Conservation (phyloP, 73 alveolate genomes). For the Blepharisma stoltei region DNA sequence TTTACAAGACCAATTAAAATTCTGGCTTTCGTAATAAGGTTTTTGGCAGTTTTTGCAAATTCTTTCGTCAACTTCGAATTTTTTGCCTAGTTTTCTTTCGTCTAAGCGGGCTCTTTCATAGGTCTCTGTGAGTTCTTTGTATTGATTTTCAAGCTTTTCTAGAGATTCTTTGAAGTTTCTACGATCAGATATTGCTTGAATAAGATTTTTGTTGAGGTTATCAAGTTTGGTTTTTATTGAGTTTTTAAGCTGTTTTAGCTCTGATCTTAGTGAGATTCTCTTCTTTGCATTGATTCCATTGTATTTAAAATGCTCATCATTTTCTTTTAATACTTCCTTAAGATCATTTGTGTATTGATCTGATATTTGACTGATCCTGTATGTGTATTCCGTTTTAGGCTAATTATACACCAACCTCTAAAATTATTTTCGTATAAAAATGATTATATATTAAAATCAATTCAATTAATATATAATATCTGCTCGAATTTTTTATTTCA, state of each 20-base stretch:
- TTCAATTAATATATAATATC: not conserved
- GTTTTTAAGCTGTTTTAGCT: not conserved
- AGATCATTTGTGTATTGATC: not conserved
- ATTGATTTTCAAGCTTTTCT: constrained; percentile 29
- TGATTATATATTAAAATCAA: not conserved
- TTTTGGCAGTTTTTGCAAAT: constrained; percentile 61
- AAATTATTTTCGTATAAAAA: not conserved
- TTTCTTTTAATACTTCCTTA: too few species aligned
- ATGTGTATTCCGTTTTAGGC: not conserved
- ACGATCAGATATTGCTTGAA: not conserved
- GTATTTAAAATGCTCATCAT: too few species aligned
- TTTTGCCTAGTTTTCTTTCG: not conserved
- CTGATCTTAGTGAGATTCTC: too few species aligned
- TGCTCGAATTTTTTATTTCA: not conserved
- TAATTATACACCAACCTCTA: not conserved
- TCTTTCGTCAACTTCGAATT: constrained; percentile 33
- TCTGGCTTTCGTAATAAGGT: constrained; percentile 54
- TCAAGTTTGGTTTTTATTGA: not conserved
- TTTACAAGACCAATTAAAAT: constrained; percentile 67
- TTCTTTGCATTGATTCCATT: too few species aligned
- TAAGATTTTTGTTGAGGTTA: not conserved
- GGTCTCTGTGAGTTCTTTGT: constrained; percentile 33
- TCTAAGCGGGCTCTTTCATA: constrained; percentile 42
- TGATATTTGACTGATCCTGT: not conserved
- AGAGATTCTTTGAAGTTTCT: not conserved